Evolutionary conservation across 495 filamentous ascomycete species (phyloP), one percentile per base, ranked within the genome.

Genomic region (Xylona heveae): DNA sequence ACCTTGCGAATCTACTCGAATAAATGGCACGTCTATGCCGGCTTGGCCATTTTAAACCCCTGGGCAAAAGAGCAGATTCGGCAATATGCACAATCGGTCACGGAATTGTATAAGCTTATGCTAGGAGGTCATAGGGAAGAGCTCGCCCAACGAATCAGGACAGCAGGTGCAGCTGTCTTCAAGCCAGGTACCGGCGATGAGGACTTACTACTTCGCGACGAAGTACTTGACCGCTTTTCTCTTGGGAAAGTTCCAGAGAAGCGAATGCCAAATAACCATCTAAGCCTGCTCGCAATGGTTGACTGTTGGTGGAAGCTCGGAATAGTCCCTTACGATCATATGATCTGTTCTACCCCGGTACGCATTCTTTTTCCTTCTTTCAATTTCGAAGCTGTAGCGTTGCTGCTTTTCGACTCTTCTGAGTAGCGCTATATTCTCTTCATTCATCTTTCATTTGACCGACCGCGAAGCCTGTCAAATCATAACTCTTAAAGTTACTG

Each of bases 21-120:
- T 51, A 95, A 94, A 52, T 97, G 88, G 88, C 88, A 97, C 53
- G 88, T 97, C 34, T 97, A 97, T 50, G 88, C 88, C 20, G 88
- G 88, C 3, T 71, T 97, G 5, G 88, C 90, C 4, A 97, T 97
- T 50, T 63, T 97, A 24, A 97, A 97, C 49, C 83, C 84, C 3
- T 69, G 76, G 15, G 88, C 88, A 2, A 79, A 81, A 48, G 59
- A 71, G 50, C 88, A 97, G 50, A 95, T 97, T 45, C 61, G 71
- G 33, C 83, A 94, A 56, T 97, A 95, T 51, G 85, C 88, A 13
- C 59, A 71, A 40, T 82, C 74, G 9, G 85, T 90, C 20, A 97
- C 90, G 0, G 85, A 92, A 40, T 63, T 97, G 5, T 95, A 84
- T 61, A 92, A 90, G 48, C 66, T 97, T 13, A 94, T 97, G 76